These are phyloP conservation scores for Coemansia sp. DNA, from an alignment of 192 early-diverging fungal genomes.

Conservation along the genomic window DNA sequence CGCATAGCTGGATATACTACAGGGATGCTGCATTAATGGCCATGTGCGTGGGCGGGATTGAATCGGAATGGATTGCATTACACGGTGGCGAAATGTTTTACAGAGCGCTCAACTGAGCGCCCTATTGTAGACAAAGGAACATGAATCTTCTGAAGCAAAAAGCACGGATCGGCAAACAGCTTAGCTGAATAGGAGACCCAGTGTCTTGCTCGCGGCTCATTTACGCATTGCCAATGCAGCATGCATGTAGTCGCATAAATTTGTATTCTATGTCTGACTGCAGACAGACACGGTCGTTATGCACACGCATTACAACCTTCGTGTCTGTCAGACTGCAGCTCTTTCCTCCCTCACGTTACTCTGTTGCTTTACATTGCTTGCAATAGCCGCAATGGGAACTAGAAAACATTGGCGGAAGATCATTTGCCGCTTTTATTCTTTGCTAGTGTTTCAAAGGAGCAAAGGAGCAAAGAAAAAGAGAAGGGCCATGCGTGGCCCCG, in stretches of 20 bases:
- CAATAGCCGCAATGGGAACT: constrained; percentile 3
- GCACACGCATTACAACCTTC: background rate
- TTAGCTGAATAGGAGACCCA: background rate
- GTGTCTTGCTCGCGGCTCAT: background rate
- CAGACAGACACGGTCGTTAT: constrained; percentile 8
- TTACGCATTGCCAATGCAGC: background rate
- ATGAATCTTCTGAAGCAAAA: background rate
- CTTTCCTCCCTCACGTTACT: background rate
- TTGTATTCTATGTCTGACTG: background rate
- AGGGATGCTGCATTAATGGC: background rate
- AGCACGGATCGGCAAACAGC: background rate
- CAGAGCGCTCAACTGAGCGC: background rate
- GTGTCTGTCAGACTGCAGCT: constrained; percentile 4
- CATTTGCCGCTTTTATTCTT: background rate
- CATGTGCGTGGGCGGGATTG: background rate
- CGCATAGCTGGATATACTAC: background rate
- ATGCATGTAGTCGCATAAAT: background rate
- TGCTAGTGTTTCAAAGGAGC: background rate
- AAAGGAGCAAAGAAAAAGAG: background rate
- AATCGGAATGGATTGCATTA: background rate
- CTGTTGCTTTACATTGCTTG: background rate
- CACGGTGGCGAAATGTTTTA: background rate
- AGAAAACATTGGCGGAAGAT: background rate
- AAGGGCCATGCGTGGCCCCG: background rate
- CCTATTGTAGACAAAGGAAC: constrained; percentile 6